Conservation (phyloP, 2,329 filamentous ascomycete species). For the Claviceps purpurea region DNA sequence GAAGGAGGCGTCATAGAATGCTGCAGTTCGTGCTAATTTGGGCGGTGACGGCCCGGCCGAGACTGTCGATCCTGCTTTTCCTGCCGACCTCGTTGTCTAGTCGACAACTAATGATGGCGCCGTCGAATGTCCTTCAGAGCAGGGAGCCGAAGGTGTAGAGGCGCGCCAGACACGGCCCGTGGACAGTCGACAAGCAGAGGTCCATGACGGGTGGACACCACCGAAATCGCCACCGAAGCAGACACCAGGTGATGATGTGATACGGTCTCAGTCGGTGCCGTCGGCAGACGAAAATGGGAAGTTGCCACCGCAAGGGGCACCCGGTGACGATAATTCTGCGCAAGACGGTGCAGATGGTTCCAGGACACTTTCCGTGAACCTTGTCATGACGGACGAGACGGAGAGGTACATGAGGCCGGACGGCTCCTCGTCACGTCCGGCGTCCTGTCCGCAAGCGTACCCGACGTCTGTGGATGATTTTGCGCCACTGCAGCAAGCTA, state of each 20-base stretch:
- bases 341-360: not conserved
- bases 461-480: not conserved
- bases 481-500: not conserved
- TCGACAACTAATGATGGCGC: no score
- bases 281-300: not conserved
- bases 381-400: not conserved
- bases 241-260: not conserved
- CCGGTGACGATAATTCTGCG: not conserved
- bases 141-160: not conserved
- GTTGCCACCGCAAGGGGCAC: not conserved
- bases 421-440: not conserved
- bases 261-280: not conserved
- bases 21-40: conserved; percentile 6
- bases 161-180: not conserved
- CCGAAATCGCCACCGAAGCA: not conserved
- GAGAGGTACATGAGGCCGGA: not conserved
- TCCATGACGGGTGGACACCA: no score
- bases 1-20: conserved; percentile 20
- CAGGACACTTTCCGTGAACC: not conserved
- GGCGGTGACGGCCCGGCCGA: not conserved
- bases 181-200: not conserved
- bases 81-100: no score
- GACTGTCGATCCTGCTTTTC: no score
- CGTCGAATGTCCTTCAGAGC: not conserved
- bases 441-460: not conserved